Evolutionary conservation across 805 yeast genomes (phyloP).

Genomic region (Saccharomyces paradoxus): DNA sequence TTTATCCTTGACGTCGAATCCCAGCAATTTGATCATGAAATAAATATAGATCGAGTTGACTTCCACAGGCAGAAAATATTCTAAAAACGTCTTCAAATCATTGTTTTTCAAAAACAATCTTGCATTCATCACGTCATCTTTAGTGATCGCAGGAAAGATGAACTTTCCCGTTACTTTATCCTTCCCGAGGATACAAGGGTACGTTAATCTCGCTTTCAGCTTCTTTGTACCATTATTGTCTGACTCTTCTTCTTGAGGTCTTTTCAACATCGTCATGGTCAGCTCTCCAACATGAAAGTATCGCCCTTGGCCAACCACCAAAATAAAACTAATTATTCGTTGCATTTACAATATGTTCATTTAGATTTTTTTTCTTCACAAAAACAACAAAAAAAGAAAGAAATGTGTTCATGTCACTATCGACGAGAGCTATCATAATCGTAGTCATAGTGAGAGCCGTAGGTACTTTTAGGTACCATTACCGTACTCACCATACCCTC

Average conservation of each 20-base stretch:
- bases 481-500: slow-evolving; percentile 33
- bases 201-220: slow-evolving; percentile 2
- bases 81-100: slow-evolving; percentile 55
- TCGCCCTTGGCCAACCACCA: neutral
- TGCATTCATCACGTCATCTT: slow-evolving; percentile 39
- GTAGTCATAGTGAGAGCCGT: neutral
- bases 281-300: neutral
- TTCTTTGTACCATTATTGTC: neutral
- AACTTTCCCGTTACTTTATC: slow-evolving; percentile 26
- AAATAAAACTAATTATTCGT: neutral
- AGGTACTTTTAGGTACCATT: slow-evolving; percentile 6
- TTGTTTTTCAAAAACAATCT: slow-evolving; percentile 46
- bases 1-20: slow-evolving; percentile 40
- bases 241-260: neutral
- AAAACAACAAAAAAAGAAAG: neutral
- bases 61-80: slow-evolving; percentile 50
- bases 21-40: slow-evolving; percentile 51
- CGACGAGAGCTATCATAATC: neutral
- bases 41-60: slow-evolving; percentile 52
- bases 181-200: slow-evolving; percentile 13
- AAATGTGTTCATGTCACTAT: neutral
- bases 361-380: neutral
- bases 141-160: slow-evolving; percentile 33
- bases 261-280: neutral
- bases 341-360: neutral